A percentile compares a stretch with the other conserved stretches of the same genome.
phyloP scores from a whole-genome alignment of 1,284 basidiomycete genomes.

The Moesziomyces sp. region DNA sequence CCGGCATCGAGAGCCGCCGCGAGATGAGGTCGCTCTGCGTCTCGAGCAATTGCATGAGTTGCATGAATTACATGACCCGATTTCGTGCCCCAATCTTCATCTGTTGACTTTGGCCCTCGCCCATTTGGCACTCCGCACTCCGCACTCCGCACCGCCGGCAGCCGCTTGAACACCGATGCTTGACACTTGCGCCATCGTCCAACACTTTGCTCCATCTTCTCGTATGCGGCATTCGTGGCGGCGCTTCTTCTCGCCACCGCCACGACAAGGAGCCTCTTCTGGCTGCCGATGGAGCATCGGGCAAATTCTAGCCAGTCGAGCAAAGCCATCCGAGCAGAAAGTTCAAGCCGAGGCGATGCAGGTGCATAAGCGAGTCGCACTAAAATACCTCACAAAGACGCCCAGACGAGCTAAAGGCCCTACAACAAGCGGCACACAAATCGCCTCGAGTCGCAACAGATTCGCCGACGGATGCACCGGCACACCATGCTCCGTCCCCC shows the following conservation, averaged over 20 bases:
- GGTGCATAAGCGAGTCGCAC: conserved; percentile 22
- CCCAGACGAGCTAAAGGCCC: too few relatives aligned
- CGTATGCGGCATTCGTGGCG: too few relatives aligned
- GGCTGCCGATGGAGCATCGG: too few relatives aligned
- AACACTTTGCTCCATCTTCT: too few relatives aligned
- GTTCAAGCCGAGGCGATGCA: neutral
- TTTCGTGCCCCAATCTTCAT: neutral
- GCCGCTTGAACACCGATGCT: neutral
- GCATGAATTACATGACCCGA: neutral
- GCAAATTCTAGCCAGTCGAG: neutral
- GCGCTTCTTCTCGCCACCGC: too few relatives aligned
- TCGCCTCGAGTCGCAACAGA: neutral
- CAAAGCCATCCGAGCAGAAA: too few relatives aligned
- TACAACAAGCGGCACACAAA: neutral
- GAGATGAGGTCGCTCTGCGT: too few relatives aligned
- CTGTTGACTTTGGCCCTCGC: too few relatives aligned
- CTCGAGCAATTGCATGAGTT: too few relatives aligned
- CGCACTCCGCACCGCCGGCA: neutral
- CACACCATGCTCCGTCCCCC: conserved; percentile 12
- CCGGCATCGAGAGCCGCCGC: too few relatives aligned
- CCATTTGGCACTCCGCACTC: neutral
- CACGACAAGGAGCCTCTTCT: too few relatives aligned
- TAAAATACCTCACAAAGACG: conserved; percentile 1
- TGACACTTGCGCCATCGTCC: too few relatives aligned
- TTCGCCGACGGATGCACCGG: conserved; percentile 20